These are phyloP conservation scores for Xylaria curta DNA, from an alignment of 495 filamentous ascomycete species.

Conservation along the genomic window DNA sequence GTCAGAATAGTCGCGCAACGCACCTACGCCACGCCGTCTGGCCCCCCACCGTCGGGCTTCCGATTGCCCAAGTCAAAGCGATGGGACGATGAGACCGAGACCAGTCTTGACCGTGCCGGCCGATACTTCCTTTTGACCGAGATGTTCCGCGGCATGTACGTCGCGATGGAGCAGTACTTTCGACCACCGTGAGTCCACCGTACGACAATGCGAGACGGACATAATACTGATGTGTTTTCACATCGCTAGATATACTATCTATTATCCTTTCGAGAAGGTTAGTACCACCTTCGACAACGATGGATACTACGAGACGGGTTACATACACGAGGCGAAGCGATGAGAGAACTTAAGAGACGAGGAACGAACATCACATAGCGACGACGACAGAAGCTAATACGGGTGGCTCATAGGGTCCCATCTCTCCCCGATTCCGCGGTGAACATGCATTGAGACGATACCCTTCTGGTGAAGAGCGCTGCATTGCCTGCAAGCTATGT, in stretches of 20 bases:
- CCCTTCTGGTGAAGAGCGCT: conserved; percentile 96
- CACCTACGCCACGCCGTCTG: conserved; percentile 77
- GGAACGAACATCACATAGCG: background rate
- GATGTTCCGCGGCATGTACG: conserved; percentile 97
- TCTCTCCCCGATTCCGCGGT: conserved; percentile 95
- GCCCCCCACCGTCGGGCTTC: conserved; percentile 79
- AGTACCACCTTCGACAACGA: conserved; percentile 24
- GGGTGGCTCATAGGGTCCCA: conserved; percentile 68
- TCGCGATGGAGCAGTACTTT: conserved; percentile 97
- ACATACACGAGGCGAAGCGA: background rate
- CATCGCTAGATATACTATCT: conserved; percentile 84
- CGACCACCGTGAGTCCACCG: conserved; percentile 80
- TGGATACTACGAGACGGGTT: background rate
- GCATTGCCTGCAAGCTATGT: conserved; percentile 99
- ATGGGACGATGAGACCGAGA: conserved; percentile 76
- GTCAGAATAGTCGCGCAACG: conserved; percentile 47
- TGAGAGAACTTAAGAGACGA: background rate
- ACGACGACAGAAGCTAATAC: conserved; percentile 1
- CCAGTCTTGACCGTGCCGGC: conserved; percentile 78
- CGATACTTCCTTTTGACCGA: conserved; percentile 94
- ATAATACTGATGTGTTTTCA: conserved; percentile 21
- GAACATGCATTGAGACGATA: conserved; percentile 96
- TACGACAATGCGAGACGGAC: background rate
- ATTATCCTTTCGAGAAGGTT: conserved; percentile 97
- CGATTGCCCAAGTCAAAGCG: conserved; percentile 68